Evolutionary conservation across 148 eudicot species (phyloP), one percentile per base, ranked within the genome.

Genomic region (Nyssa sinensis): DNA sequence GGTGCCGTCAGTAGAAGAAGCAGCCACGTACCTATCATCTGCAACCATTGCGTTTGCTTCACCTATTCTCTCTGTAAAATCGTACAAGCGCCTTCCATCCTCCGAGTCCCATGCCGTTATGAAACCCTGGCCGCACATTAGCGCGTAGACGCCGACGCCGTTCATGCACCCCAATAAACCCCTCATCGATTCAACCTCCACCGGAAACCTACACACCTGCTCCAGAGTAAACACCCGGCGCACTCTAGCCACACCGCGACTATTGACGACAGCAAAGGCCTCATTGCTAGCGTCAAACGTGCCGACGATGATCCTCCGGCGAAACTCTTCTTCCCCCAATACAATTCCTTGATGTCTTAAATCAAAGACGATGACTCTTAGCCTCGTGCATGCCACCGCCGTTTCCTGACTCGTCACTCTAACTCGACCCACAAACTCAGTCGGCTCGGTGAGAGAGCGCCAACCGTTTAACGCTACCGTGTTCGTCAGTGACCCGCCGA

Each of bases 401-500:
- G 85, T 74, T n/a, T 81, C 91, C 3, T 79, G 73, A 6, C 78
- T 33, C 33, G 86, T 73, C 0, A 92, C 81, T 7, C 97, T 49
- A 37, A 94, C 84, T 32, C 97, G 91, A 7, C 91, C 98, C 3
- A 94, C 79, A 5, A 77, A 67, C 7, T 84, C 93, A 0, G 90
- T 87, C 7, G 79, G 59, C 25, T 87, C 98, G 0, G 87, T 85
- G 21, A 94, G 83, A 74, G 81, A 73, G 78, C 85, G 97, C 98
- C 98, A 94, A 1, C 98, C 98, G 84, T 80, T 84, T 8, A 94
- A 90, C 0, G 98, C 89, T 53, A 90, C 97, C 0, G 88, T 96
- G 70, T 94, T 92, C 0, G 97, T 94, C 37, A 92, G 53, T 0
- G 88, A 70, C 23, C 93, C 96, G 0, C 91, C 96, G 1, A 86